Evolutionary conservation across 2,329 filamentous ascomycete genomes (phyloP).

Genomic region (Diplodia seriata): DNA sequence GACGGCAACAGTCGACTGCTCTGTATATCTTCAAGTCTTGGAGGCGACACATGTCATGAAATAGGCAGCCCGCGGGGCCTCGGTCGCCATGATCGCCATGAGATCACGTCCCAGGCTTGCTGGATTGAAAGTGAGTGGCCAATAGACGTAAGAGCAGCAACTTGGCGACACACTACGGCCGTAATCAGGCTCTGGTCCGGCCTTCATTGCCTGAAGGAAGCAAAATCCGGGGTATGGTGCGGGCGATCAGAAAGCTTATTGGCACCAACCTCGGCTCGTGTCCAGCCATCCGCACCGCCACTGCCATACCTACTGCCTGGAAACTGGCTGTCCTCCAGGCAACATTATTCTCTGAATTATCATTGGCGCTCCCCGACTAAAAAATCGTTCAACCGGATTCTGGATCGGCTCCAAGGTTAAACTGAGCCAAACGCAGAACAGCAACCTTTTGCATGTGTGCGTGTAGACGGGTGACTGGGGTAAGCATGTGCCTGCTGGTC

Average conservation of each 20-base stretch:
- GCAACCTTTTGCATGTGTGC: background rate
- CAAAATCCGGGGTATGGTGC: conserved; percentile 28
- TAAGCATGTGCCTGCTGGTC: background rate
- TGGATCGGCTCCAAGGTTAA: background rate
- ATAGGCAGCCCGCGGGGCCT: conserved; percentile 12
- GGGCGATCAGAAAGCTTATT: conserved; percentile 29
- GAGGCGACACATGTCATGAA: conserved; percentile 24
- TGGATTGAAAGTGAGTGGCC: conserved; percentile 18
- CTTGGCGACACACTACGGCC: conserved; percentile 15
- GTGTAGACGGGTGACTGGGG: background rate
- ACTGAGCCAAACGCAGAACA: background rate
- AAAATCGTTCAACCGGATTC: background rate
- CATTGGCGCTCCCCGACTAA: conserved; percentile 3
- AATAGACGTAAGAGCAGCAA: background rate
- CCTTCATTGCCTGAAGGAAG: background rate
- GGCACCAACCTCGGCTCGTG: conserved; percentile 25
- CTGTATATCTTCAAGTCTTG: background rate
- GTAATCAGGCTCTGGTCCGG: background rate
- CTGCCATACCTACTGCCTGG: background rate
- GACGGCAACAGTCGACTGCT: background rate
- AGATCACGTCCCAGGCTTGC: conserved; percentile 5
- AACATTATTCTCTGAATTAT: background rate
- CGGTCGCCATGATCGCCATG: conserved; percentile 22
- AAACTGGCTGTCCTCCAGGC: conserved; percentile 5
- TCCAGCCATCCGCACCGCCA: conserved; percentile 29